Evolutionary conservation across 192 early-diverging fungal species (phyloP), one percentile per base, ranked within the genome.

Genomic region (Obelidium mucronatum): DNA sequence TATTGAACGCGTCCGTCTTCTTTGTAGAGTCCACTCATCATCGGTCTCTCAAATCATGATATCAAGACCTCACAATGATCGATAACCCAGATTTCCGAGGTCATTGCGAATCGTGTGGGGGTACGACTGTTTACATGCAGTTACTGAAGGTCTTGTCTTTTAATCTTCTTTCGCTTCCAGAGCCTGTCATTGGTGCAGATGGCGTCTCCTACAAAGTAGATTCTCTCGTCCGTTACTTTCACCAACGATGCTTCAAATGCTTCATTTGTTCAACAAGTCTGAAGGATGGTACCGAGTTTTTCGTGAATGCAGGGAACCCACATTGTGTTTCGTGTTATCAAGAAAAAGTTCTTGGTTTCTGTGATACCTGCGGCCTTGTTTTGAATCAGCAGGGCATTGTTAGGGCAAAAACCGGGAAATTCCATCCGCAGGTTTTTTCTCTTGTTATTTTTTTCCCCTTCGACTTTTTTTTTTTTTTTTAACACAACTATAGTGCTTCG

Each of bases 181-280:
- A 76, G 28, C 63, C 74, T 15, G 74, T 76, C 6, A 33, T 67
- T 26, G 74, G 74, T 11, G 17, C 39, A 8, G 74, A 76, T 44
- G 74, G 74, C 11, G 63, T 76, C 8, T 76, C 74, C 5, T 76
- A 76, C 63, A 76, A 76, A 40, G 22, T 34, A 1, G 74, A 76
- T n/a, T 42, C 37, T 44, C 74, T 76, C 28, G 22, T 30, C 39
- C 8, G 63, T 0, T 76, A 11, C 13, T 76, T 67, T 67, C 74
- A 76, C 52, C 44, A 53, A 35, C 24, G 40, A 35, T 76, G 74
- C 74, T 76, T 76, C 63, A 42, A 52, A 26, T 76, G 74, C 74
- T 19, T 31, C 6, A 35, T 67, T 11, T 76, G 74, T 35, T 26
- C 40, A 6, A 30, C 19, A 30, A 30, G n/a, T 15, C 52, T 76